These are phyloP conservation scores for Podospora pseudopauciseta DNA, from an alignment of 495 filamentous ascomycete species.

Conservation along the genomic window DNA sequence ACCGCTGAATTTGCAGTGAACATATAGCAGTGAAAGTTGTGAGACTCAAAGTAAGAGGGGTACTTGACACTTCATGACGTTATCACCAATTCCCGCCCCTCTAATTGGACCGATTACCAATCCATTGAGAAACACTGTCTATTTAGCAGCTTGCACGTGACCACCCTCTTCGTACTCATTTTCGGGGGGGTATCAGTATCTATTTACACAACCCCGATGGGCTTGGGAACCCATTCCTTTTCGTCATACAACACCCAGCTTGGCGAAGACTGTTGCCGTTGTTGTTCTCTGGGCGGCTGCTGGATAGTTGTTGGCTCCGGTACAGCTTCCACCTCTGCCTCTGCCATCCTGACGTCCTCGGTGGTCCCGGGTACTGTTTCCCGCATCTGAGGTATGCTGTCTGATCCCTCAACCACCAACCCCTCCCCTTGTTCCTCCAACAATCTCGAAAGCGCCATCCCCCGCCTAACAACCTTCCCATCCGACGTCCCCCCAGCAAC, in stretches of 20 bases:
- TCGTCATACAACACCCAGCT: slow-evolving; percentile 54
- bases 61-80: slow-evolving; percentile 1
- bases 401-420: neutral
- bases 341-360: slow-evolving; percentile 1
- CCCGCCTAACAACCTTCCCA: slow-evolving; percentile 15
- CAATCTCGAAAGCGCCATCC: slow-evolving; percentile 14
- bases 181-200: neutral
- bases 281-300: slow-evolving; percentile 13
- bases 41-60: neutral
- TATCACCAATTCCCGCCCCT: neutral
- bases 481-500: neutral
- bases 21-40: neutral
- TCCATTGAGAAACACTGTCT: neutral
- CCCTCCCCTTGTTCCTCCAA: slow-evolving; percentile 4
- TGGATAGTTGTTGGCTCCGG: neutral
- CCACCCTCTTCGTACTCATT: slow-evolving; percentile 11
- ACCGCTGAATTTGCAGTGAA: neutral
- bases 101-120: neutral
- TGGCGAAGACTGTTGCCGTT: slow-evolving; percentile 9
- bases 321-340: slow-evolving; percentile 16
- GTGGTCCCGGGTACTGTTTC: neutral
- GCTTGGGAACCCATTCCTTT: slow-evolving; percentile 56
- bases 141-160: slow-evolving; percentile 17
- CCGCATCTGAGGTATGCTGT: no score
- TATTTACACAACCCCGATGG: slow-evolving; percentile 55